Percentiles rank a stretch among this genome's conserved stretches.
phyloP scores from a whole-genome alignment of 768 basidiomycete genomes.

The Trametes gibbosa region DNA sequence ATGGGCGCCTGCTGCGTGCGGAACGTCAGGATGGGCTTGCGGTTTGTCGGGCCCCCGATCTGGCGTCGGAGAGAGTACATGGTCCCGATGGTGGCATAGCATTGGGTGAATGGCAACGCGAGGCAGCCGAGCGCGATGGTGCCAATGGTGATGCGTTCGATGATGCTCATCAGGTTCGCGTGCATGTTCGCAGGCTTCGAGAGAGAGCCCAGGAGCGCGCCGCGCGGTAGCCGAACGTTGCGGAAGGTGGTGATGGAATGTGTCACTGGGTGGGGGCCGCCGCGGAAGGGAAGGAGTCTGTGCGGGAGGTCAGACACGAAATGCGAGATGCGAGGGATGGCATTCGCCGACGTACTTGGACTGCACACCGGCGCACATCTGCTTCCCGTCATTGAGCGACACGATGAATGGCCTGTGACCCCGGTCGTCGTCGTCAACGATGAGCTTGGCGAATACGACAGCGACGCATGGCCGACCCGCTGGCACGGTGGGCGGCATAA shows the following conservation, averaged over 20 bases:
- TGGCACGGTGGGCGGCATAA: constrained; percentile 32
- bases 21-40: constrained; percentile 36
- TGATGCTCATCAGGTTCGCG: constrained; percentile 27
- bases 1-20: constrained; percentile 42
- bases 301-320: constrained; percentile 2
- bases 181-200: constrained; percentile 22
- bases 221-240: constrained; percentile 32
- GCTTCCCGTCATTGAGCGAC: constrained; percentile 25
- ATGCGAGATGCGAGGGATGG: not conserved
- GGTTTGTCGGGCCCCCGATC: constrained; percentile 16
- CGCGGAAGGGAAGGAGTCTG: constrained; percentile 31
- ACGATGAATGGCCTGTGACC: constrained; percentile 33
- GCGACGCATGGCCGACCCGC: constrained; percentile 27
- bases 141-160: constrained; percentile 34
- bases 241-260: constrained; percentile 39
- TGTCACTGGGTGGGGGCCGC: constrained; percentile 31
- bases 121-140: constrained; percentile 29
- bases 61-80: constrained; percentile 33
- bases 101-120: constrained; percentile 26
- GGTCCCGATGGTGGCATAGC: constrained; percentile 28
- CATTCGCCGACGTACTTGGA: constrained; percentile 3
- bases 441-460: constrained; percentile 30
- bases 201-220: constrained; percentile 31
- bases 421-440: constrained; percentile 27
- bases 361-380: constrained; percentile 26